These are phyloP conservation scores for Cubamyces sp. DNA, from an alignment of 768 basidiomycete species.

Conservation along the genomic window DNA sequence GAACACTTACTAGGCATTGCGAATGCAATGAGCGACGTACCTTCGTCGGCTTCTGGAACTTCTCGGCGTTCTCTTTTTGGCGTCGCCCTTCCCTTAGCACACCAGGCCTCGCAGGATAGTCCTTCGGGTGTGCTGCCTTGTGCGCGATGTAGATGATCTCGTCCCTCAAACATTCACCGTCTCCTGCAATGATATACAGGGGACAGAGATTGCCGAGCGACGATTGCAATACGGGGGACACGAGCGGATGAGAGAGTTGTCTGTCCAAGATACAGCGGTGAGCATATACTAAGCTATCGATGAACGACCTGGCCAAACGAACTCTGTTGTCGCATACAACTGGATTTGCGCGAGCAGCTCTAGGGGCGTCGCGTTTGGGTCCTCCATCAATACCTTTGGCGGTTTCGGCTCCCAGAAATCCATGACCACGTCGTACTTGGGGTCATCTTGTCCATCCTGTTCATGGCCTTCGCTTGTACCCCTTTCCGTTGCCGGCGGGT, in stretches of 20 bases:
- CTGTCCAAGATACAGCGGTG: constrained; percentile 31
- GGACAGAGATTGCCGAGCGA: constrained; percentile 79
- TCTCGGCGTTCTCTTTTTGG: constrained; percentile 55
- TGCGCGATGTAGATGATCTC: constrained; percentile 81
- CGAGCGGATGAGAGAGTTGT: constrained; percentile 68
- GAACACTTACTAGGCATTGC: no score
- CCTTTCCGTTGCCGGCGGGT: background rate
- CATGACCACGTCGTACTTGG: constrained; percentile 18
- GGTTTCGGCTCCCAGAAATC: constrained; percentile 57
- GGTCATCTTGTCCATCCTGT: constrained; percentile 12
- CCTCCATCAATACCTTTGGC: constrained; percentile 58
- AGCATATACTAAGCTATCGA: background rate
- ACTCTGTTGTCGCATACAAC: constrained; percentile 76
- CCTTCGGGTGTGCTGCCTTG: constrained; percentile 72
- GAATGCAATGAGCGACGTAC: constrained; percentile 29
- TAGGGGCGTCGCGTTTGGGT: constrained; percentile 46
- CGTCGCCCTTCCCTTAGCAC: constrained; percentile 48
- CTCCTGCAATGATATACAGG: constrained; percentile 71
- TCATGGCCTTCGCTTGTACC: background rate
- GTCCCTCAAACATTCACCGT: constrained; percentile 77
- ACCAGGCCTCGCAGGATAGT: constrained; percentile 63
- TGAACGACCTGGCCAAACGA: constrained; percentile 33
- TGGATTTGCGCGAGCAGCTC: constrained; percentile 72
- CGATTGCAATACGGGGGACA: constrained; percentile 72
- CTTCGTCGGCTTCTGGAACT: constrained; percentile 57